Conservation (phyloP, 2,329 filamentous ascomycete species). For the Alternaria postmessia region DNA sequence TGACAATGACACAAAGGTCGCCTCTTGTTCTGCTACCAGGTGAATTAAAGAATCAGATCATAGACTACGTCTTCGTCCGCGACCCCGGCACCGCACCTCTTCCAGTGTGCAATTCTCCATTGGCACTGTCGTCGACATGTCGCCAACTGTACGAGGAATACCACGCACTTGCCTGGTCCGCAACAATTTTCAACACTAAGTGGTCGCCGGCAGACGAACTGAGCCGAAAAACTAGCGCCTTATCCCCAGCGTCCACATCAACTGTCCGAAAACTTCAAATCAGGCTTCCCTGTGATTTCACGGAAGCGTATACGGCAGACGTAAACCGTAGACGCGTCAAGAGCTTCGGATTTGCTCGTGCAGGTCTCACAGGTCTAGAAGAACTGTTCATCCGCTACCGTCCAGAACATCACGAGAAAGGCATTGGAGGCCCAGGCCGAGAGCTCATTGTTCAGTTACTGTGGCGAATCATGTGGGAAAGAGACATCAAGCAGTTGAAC, state of each 20-base stretch:
- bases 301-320: conserved; percentile 7
- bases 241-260: not conserved
- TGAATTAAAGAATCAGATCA: conserved; percentile 29
- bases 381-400: conserved; percentile 25
- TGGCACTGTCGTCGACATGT: conserved; percentile 27
- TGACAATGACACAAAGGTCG: not conserved
- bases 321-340: conserved; percentile 9
- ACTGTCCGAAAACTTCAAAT: conserved; percentile 25
- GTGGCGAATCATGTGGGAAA: conserved; percentile 24
- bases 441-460: conserved; percentile 19
- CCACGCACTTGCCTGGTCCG: conserved; percentile 16
- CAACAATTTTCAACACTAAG: conserved; percentile 18
- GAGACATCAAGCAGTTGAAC: conserved; percentile 12
- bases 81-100: conserved; percentile 15
- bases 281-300: not conserved
- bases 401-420: not conserved
- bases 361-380: conserved; percentile 22
- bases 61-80: conserved; percentile 21
- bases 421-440: conserved; percentile 1
- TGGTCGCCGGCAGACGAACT: conserved; percentile 14
- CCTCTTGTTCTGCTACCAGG: conserved; percentile 24
- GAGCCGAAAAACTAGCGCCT: not conserved
- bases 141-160: conserved; percentile 28
- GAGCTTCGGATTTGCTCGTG: conserved; percentile 17
- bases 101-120: conserved; percentile 16